Evolutionary conservation across 2,329 filamentous ascomycete species (phyloP).

Genomic region (Parastagonospora avenae): DNA sequence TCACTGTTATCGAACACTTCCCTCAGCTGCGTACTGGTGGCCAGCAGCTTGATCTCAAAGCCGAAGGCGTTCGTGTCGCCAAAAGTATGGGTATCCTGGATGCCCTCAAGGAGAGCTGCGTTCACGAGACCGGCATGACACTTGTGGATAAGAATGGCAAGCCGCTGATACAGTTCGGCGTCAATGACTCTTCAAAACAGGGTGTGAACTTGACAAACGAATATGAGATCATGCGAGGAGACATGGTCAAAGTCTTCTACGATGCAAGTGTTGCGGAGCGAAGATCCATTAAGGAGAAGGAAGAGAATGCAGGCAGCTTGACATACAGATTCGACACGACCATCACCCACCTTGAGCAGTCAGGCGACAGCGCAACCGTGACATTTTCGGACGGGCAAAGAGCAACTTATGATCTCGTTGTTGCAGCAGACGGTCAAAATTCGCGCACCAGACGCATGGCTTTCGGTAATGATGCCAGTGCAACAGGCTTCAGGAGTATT

Average conservation of each 20-base stretch:
- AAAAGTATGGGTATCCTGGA: conserved; percentile 47
- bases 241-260: conserved; percentile 42
- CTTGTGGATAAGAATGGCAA: conserved; percentile 38
- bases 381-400: conserved; percentile 21
- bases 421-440: conserved; percentile 33
- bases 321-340: conserved; percentile 17
- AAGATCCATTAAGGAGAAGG: conserved; percentile 16
- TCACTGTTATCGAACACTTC: conserved; percentile 52
- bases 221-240: conserved; percentile 38
- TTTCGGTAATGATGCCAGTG: conserved; percentile 19
- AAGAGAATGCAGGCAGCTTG: conserved; percentile 8
- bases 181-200: conserved; percentile 37
- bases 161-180: conserved; percentile 17
- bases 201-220: conserved; percentile 35
- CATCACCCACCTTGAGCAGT: conserved; percentile 20
- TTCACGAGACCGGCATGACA: conserved; percentile 47
- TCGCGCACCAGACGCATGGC: conserved; percentile 27
- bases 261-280: conserved; percentile 14
- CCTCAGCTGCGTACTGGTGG: conserved; percentile 51
- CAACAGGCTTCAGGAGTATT: conserved; percentile 17
- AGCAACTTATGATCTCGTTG: conserved; percentile 27
- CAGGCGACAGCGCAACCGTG: conserved; percentile 16
- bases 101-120: conserved; percentile 37
- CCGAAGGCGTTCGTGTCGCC: conserved; percentile 48
- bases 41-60: conserved; percentile 54